phyloP scores from a whole-genome alignment of 2,329 filamentous ascomycete species.

The Microthyrium microscopicum region DNA sequence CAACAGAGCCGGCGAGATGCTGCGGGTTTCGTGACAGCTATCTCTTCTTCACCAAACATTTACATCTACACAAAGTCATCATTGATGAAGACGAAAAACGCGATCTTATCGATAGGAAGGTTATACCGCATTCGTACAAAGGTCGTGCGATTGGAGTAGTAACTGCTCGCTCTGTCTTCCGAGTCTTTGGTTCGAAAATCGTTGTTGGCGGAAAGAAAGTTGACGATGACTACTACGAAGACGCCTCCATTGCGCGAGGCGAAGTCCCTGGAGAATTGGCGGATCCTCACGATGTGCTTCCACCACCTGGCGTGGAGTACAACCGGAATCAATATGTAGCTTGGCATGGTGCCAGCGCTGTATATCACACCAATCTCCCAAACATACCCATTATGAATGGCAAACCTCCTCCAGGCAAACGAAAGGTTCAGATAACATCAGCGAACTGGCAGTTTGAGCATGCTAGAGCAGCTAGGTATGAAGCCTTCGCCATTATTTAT shows the following conservation, averaged over 20 bases:
- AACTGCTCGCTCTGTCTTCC: slow-evolving; percentile 88
- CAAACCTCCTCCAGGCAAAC: slow-evolving; percentile 60
- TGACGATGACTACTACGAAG: slow-evolving; percentile 75
- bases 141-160: slow-evolving; percentile 93
- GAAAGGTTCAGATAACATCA: slow-evolving; percentile 75
- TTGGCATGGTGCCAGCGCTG: slow-evolving; percentile 91
- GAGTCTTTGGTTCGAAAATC: slow-evolving; percentile 89
- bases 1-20: slow-evolving; percentile 89
- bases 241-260: slow-evolving; percentile 57
- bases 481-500: slow-evolving; percentile 2
- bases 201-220: slow-evolving; percentile 79
- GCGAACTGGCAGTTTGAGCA: slow-evolving; percentile 96
- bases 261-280: slow-evolving; percentile 77
- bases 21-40: slow-evolving; percentile 97
- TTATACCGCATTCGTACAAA: slow-evolving; percentile 98
- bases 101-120: slow-evolving; percentile 84
- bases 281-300: slow-evolving; percentile 69
- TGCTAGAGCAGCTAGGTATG: slow-evolving; percentile 64
- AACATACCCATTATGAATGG: slow-evolving; percentile 59
- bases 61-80: slow-evolving; percentile 92
- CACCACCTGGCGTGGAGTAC: slow-evolving; percentile 67
- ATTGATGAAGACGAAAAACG: slow-evolving; percentile 95
- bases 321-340: slow-evolving; percentile 98
- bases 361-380: slow-evolving; percentile 74
- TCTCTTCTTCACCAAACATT: slow-evolving; percentile 96